These are phyloP conservation scores for Leishmania tarentolae DNA, from an alignment of 208 protist genomes.

Conservation along the genomic window DNA sequence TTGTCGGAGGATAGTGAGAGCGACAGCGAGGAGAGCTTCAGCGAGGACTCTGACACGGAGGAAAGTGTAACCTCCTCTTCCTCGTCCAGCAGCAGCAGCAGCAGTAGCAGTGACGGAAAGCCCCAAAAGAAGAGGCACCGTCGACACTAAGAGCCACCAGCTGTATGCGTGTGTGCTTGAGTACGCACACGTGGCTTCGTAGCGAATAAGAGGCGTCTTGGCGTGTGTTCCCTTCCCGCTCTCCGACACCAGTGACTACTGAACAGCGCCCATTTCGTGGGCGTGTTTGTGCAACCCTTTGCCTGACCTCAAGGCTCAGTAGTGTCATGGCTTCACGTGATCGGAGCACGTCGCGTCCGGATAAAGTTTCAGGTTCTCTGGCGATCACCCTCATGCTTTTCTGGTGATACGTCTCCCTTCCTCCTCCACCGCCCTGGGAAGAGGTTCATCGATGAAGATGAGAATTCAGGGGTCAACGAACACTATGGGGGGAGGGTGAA, in stretches of 20 bases:
- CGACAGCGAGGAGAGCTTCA: constrained; percentile 21
- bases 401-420: background rate
- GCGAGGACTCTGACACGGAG: background rate
- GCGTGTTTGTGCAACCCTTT: background rate
- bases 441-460: background rate
- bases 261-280: background rate
- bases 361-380: background rate
- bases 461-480: background rate
- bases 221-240: background rate
- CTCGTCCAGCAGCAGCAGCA: constrained; percentile 18
- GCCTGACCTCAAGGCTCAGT: background rate
- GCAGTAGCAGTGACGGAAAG: background rate
- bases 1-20: constrained; percentile 23
- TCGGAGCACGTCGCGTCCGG: background rate
- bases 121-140: constrained; percentile 12
- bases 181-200: background rate
- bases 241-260: background rate
- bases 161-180: background rate
- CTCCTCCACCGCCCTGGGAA: background rate
- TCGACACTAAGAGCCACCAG: background rate
- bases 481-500: background rate
- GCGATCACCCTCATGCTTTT: background rate
- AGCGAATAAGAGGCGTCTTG: background rate
- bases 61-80: constrained; percentile 5
- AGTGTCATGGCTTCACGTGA: background rate